Conservation (phyloP, 306 rosid species). For the Pyrus pyrifolia region DNA sequence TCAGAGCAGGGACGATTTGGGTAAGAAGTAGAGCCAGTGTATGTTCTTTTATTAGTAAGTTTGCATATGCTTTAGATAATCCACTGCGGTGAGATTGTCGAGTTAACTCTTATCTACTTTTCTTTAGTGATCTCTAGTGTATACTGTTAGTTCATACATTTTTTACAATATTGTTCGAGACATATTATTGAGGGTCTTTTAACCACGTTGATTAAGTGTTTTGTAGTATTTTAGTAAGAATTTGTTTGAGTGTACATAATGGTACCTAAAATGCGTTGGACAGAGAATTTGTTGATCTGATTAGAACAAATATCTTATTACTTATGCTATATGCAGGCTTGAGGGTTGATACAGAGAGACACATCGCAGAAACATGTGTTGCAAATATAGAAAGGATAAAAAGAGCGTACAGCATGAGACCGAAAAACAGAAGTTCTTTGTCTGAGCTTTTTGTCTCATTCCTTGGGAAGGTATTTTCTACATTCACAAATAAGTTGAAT, state of each 20-base stretch:
- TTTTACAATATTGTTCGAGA: too few species aligned
- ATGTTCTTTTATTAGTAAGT: background rate
- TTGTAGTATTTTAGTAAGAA: background rate
- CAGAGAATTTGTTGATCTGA: background rate
- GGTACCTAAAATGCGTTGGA: background rate
- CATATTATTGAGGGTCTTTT: background rate
- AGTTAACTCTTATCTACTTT: background rate
- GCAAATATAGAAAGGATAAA: slow-evolving; percentile 39
- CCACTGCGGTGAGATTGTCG: background rate
- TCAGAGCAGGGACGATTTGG: background rate
- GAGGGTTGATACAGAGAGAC: slow-evolving; percentile 53
- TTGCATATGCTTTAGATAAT: background rate
- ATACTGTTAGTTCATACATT: too few species aligned
- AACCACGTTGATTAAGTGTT: background rate
- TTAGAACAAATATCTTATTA: background rate
- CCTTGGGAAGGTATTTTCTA: slow-evolving; percentile 49
- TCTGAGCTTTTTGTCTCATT: slow-evolving; percentile 71
- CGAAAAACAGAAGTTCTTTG: slow-evolving; percentile 51
- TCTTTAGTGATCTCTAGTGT: too few species aligned
- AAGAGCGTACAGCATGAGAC: slow-evolving; percentile 31
- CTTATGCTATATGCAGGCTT: slow-evolving; percentile 50
- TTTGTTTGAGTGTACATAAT: background rate
- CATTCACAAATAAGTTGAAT: background rate
- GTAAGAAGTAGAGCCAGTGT: background rate
- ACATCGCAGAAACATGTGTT: slow-evolving; percentile 44